phyloP scores from a whole-genome alignment of 495 filamentous ascomycete genomes.

The Ascodesmis nigricans region DNA sequence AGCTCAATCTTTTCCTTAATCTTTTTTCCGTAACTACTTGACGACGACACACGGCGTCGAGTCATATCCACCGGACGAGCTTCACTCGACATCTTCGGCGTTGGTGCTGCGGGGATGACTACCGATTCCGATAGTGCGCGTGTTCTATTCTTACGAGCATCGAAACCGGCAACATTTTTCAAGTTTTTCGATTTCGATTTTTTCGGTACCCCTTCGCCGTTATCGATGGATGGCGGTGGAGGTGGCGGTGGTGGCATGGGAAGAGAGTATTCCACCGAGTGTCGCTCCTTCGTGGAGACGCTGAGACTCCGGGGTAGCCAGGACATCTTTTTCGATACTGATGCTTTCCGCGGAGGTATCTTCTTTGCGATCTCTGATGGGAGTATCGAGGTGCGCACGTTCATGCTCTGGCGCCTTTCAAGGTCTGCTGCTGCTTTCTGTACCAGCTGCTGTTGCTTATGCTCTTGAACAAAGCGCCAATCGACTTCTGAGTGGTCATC shows the following conservation, averaged over 20 bases:
- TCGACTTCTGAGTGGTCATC: too few species aligned
- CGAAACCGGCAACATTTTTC: too few species aligned
- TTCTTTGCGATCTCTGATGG: too few species aligned
- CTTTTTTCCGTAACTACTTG: background rate
- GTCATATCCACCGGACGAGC: background rate
- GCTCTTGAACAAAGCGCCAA: too few species aligned
- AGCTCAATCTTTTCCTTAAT: background rate
- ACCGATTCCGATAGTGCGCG: background rate
- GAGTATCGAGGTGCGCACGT: background rate
- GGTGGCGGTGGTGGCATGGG: too few species aligned
- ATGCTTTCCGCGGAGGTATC: too few species aligned
- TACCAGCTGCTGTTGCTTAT: background rate
- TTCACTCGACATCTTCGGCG: background rate
- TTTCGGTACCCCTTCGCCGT: background rate
- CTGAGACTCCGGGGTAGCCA: too few species aligned
- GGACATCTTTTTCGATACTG: too few species aligned
- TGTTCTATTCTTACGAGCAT: too few species aligned
- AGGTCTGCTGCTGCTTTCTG: background rate
- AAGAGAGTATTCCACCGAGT: too few species aligned
- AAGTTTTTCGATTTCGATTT: background rate
- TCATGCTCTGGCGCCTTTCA: background rate
- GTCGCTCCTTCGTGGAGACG: too few species aligned
- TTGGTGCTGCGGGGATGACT: background rate
- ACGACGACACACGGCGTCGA: background rate
- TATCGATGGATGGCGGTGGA: too few species aligned